Base-by-base conservation (phyloP, 305 asterid genomes). In the Solanum chacoense region DNA sequence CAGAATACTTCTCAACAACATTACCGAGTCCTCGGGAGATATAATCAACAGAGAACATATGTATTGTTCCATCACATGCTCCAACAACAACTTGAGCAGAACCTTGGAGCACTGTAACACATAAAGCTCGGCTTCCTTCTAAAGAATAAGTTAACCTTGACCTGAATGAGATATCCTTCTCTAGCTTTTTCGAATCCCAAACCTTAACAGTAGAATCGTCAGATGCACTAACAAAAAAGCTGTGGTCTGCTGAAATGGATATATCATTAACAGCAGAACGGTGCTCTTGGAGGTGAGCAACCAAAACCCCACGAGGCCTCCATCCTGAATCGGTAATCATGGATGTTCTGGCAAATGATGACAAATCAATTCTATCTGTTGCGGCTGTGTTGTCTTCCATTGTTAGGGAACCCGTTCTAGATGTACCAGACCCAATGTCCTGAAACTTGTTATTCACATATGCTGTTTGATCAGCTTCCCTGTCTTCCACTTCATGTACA, bases 221-320 rank as follows among this genome's bases (percentile, higher is more conserved):
- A 91, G 99, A 96, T 85, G 99, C 99, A 92, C 97, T 96, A 26
- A 98, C 99, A 87, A 98, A 98, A 91, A 98, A 95, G 55, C 96
- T 93, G 90, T 98, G 98, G 91, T 98, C 99, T 91, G 93, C 93
- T 89, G 99, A 98, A 89, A 95, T 92, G 74, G 98, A 95, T 85
- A 98, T 94, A 91, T 98, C 99, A 90, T 94, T 96, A 69, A 98
- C 99, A 91, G 98, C 98, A 91, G 98, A 93, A 29, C 91, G 94
- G 93, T 98, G 99, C 94, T 96, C 99, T 92, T 96, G 99, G 87
- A 98, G 96, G 90, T 98, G 99, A 55, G 99, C 99, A 90, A 98
- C 98, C 94, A 98, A 92, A 88, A 98, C 99, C 90, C 99, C 99
- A 84, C 98, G 98, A 87, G 99, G 99, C 93, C 96, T 96, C 99